These are phyloP conservation scores for Trichoderma sp. DNA, from an alignment of 2,329 filamentous ascomycete species.

Conservation along the genomic window DNA sequence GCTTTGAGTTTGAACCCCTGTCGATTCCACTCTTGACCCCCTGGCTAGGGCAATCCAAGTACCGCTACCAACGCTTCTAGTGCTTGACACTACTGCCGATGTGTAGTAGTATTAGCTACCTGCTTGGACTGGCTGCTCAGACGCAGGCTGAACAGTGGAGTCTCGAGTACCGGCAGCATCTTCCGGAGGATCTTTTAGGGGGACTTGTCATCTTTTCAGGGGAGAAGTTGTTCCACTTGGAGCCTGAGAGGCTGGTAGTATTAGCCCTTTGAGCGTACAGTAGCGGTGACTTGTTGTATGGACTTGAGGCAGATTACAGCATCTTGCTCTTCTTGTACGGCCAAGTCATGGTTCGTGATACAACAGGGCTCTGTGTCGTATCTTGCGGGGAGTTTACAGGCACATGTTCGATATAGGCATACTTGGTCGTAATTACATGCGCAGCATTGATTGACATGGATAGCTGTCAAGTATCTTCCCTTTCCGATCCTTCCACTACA, in stretches of 20 bases:
- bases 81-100: background rate
- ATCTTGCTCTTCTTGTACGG: background rate
- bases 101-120: background rate
- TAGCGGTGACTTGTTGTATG: background rate
- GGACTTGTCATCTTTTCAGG: background rate
- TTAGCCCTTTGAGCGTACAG: background rate
- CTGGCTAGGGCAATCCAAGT: background rate
- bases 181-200: background rate
- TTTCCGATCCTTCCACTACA: background rate
- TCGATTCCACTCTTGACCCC: background rate
- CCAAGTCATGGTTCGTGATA: background rate
- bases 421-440: background rate
- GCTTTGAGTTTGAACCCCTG: background rate
- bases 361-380: background rate
- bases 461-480: background rate
- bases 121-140: background rate
- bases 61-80: background rate
- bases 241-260: background rate
- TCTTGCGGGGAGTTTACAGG: background rate
- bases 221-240: background rate
- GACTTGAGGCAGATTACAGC: too few relatives aligned
- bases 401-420: background rate
- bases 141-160: slow-evolving; percentile 15
- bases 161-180: slow-evolving; percentile 1
- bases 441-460: background rate